These are phyloP conservation scores for Lentinula sp. DNA, from an alignment of 768 basidiomycete species.

Conservation along the genomic window DNA sequence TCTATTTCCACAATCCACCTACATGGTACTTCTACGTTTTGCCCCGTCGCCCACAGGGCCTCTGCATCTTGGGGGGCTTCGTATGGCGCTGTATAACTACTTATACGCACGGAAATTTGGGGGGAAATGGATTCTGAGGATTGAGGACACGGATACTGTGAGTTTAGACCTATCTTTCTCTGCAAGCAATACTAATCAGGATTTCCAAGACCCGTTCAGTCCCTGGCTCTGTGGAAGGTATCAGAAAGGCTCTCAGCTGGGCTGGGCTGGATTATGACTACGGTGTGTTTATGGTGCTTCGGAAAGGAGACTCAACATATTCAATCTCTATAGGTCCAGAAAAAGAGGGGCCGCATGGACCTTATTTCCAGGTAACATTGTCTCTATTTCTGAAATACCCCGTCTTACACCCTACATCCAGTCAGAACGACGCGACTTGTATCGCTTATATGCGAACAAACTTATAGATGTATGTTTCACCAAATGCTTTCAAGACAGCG, in stretches of 20 bases:
- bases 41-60: conserved; percentile 96
- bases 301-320: background rate
- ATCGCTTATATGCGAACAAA: conserved; percentile 63
- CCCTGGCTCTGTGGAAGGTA: conserved; percentile 78
- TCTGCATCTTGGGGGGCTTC: conserved; percentile 89
- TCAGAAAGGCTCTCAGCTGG: conserved; percentile 77
- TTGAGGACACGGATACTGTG: conserved; percentile 95
- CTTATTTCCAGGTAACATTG: conserved; percentile 75
- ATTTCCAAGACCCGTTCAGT: conserved; percentile 65
- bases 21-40: conserved; percentile 74
- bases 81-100: conserved; percentile 93
- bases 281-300: conserved; percentile 45
- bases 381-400: background rate
- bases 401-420: conserved; percentile 21
- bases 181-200: background rate
- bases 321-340: conserved; percentile 57
- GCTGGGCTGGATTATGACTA: conserved; percentile 89
- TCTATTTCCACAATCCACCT: background rate
- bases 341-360: conserved; percentile 64
- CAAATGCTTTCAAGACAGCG: background rate
- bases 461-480: conserved; percentile 62
- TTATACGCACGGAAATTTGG: conserved; percentile 74
- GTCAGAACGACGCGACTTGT: conserved; percentile 88
- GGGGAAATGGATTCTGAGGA: conserved; percentile 87
- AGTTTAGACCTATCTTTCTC: conserved; percentile 16